Evolutionary conservation across 768 basidiomycete species (phyloP), one percentile per base, ranked within the genome.

Genomic region (Tulasnella sp.): DNA sequence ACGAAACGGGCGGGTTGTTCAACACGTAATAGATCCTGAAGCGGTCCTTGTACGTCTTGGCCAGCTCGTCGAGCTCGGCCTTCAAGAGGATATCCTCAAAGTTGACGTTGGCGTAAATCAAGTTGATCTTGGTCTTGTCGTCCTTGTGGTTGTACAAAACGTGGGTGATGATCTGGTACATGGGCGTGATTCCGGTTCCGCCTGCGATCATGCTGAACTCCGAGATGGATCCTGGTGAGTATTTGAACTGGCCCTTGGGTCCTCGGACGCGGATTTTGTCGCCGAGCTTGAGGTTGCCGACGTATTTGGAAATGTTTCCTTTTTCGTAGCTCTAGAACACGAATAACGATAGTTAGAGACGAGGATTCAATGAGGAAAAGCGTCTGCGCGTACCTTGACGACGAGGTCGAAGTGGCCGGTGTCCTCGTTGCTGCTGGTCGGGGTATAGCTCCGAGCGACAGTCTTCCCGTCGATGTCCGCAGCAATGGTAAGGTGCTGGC

Each of bases 111-210:
- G 97, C 97, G 81, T 98, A 98, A 79, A 99, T 92, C 78, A 99
- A 87, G 75, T 85, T 86, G 77, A 98, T 81, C 76, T 84, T 87
- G 44, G 96, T 98, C 74, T 78, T 83, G 85, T 99, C 97, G n/a
- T 59, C 32, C 12, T 41, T 44, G 59, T 82, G 79, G n/a, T 92
- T 88, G 81, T 91, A 90, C 79, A 98, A 86, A 14, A 89, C 87
- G n/a, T 95, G 92, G 74, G 91, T 90, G 81, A 98, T 90, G 84
- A 99, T 92, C 79, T 99, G 96, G 77, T 97, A 89, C 96, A 98
- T 98, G 78, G 97, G 97, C 0, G 97, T 96, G 80, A 99, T 96
- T 71, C 97, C 97, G 2, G 97, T 98, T 41, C 97, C 97, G 64
- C 97, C 97, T 17, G 95, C 95, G 77, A 99, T 97, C 95, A 99